Base-by-base conservation (phyloP, 2,329 filamentous ascomycete species). In the Fusarium guadeloupense region DNA sequence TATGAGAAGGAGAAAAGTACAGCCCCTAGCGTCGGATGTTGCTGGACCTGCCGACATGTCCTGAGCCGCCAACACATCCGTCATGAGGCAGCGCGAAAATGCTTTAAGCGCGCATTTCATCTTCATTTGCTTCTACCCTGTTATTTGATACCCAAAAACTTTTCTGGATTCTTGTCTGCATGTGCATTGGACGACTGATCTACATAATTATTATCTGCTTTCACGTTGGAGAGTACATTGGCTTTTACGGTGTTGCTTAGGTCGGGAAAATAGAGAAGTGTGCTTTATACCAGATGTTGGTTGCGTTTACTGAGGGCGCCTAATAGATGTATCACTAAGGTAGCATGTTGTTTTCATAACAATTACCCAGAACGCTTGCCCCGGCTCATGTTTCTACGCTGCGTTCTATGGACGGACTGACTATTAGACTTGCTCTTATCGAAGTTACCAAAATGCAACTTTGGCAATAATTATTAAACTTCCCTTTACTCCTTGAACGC, bases 71-170 rank as follows among this genome's bases (percentile, higher is more conserved):
- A 31, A 43, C 34, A 33, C 26, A 46, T 44, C 39, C 30, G 23
- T 41, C 46, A 31, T 23, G 43, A 19, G 26, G 35, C 35, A 56
- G 45, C 31, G 33, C 28, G 41, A 34, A 30, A 19, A 16, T 55
- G 39, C 14, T 14, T 34, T 41, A 33, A 34, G 48, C 33, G 40
- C 20, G 30, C 38, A 34, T 49, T 53, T 42, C 39, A 19, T 39
- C 43, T 44, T 62, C 40, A n/a, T 69, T 67, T 56, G 42, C 64
- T 70, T 71, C 67, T 67, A 55, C 28, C 43, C 31, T 67, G 58
- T 68, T 68, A 54, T 67, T 69, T 69, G 69, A 71, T 71, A 71
- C 69, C 69, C 69, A 49, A 42, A 38, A 55, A 41, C 45, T 39
- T 52, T 61, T 52, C 46, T 60, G 39, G 42, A 55, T 56, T 67